Evolutionary conservation across 768 basidiomycete species (phyloP), one percentile per base, ranked within the genome.

Genomic region (Leucocoprinus leucothites): DNA sequence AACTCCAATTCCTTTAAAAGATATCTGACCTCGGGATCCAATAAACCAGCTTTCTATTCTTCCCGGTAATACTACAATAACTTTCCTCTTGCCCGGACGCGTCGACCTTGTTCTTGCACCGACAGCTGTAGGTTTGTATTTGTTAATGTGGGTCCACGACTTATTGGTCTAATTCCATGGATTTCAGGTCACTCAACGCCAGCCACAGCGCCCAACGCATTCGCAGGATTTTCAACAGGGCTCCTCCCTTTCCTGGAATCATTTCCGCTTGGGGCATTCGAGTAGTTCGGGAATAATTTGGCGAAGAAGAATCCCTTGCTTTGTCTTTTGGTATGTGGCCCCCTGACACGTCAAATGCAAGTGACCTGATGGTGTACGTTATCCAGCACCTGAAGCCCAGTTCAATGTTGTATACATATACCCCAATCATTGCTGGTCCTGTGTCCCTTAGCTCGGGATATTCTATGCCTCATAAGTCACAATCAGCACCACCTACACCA

Each of bases 91-190:
- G 18, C n/a, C n/a, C 7, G 19, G 13, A n/a, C 31, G 47, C 21
- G 47, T 24, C 31, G 31, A 16, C 55, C 41, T 35, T 45, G 16
- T 19, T 45, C 48, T 26, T 24, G 38, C 26, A 25, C 28, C 52
- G 26, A 52, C 58, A 31, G 31, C 67, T 69, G 69, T 70, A 61
- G 67, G 67, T 65, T 65, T 63, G 58, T 67, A 64, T 70, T 72
- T 70, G 66, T 64, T 64, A 51, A 64, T 73, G 71, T 72, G 70
- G 71, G 72, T 61, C 60, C 51, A 58, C 35, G 11, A 58, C 63
- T 65, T 68, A 70, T 70, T 75, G 67, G 63, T 63, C 62, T 69
- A 70, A 69, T 65, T 62, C 66, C 63, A 31, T 11, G 6, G 31
- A 31, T 31, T 5, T 31, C 31, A 31, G 11, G 31, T 31, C 31